Evolutionary conservation across 2,329 filamentous ascomycete species (phyloP).

Genomic region (Sclerotiophoma versabilis): DNA sequence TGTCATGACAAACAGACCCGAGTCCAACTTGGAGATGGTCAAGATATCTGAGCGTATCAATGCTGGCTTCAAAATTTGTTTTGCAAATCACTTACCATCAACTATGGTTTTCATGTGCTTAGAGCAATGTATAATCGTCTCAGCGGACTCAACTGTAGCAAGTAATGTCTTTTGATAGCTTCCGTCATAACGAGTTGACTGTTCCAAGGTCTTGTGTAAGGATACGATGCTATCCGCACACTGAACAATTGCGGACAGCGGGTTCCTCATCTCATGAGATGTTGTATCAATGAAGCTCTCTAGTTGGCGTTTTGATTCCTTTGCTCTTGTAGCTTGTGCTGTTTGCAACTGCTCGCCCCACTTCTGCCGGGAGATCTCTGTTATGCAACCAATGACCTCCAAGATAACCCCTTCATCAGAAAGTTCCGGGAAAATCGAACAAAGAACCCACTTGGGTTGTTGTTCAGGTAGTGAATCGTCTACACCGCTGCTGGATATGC

Average conservation of each 20-base stretch:
- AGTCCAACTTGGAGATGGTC: conserved; percentile 55
- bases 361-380: conserved; percentile 49
- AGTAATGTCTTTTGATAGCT: conserved; percentile 25
- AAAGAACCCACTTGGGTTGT: conserved; percentile 41
- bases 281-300: conserved; percentile 47
- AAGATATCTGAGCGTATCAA: conserved; percentile 44
- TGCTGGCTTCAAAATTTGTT: background rate
- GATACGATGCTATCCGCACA: conserved; percentile 49
- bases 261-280: conserved; percentile 54
- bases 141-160: conserved; percentile 43
- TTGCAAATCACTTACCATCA: conserved; percentile 38
- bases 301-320: conserved; percentile 26
- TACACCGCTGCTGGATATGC: background rate
- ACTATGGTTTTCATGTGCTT: conserved; percentile 57
- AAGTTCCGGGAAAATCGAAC: conserved; percentile 40
- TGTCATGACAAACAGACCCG: conserved; percentile 50
- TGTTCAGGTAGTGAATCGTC: conserved; percentile 17
- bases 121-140: conserved; percentile 54
- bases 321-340: conserved; percentile 29
- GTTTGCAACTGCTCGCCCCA: conserved; percentile 45
- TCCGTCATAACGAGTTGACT: conserved; percentile 12
- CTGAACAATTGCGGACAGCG: conserved; percentile 53
- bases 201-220: conserved; percentile 12
- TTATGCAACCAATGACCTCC: conserved; percentile 45
- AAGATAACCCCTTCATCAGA: conserved; percentile 30